Evolutionary conservation across 305 asterid genomes (phyloP).

Genomic region (Striga hermonthica): DNA sequence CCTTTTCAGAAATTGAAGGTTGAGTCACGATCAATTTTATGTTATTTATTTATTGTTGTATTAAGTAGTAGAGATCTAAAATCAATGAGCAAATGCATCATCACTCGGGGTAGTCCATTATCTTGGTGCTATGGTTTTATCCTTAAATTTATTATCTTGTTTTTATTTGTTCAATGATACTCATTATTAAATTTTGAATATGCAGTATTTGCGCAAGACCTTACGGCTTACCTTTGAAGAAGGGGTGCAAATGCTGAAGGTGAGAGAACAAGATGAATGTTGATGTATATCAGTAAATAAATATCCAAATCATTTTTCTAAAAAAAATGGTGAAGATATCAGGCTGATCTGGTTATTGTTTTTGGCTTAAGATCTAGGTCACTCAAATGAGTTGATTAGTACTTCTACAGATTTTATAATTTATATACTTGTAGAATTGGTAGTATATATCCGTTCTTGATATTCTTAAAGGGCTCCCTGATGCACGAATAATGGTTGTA

Average conservation of each 20-base stretch:
- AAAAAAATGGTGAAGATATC: conserved; percentile 12
- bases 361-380: conserved; percentile 2
- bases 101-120: neutral
- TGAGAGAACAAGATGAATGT: conserved; percentile 28
- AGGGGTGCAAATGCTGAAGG: conserved; percentile 91
- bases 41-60: neutral
- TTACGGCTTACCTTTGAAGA: conserved; percentile 80
- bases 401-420: neutral
- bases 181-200: conserved; percentile 24
- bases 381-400: neutral
- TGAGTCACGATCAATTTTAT: conserved; percentile 3
- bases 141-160: neutral
- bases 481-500: neutral
- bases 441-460: too few relatives aligned
- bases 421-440: neutral
- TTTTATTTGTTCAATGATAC: neutral
- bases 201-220: conserved; percentile 77
- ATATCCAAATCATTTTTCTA: neutral
- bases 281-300: neutral
- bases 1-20: conserved; percentile 90
- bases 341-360: neutral
- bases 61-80: conserved; percentile 14
- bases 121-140: neutral
- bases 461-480: conserved; percentile 18
- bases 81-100: conserved; percentile 14